Percentiles rank a stretch among this genome's conserved stretches.
These are phyloP conservation scores for Alnus rubra DNA, from an alignment of 306 rosid genomes.

Conservation along the genomic window DNA sequence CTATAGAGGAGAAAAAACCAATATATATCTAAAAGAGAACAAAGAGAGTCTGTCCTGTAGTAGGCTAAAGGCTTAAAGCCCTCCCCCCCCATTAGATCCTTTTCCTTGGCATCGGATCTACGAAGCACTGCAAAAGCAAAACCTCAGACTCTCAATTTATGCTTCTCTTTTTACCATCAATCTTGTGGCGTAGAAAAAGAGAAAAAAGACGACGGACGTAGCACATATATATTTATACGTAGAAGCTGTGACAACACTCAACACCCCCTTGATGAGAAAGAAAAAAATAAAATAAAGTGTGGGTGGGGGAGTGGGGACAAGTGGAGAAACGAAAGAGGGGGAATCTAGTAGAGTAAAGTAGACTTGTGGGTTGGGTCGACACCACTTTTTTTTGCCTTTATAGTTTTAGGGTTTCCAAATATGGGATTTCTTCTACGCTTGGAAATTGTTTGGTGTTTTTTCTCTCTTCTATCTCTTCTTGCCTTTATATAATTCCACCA, in stretches of 20 bases:
- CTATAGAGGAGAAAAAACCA: neutral
- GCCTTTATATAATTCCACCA: too few species aligned
- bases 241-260: too few species aligned
- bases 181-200: neutral
- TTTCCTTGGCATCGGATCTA: constrained; percentile 45
- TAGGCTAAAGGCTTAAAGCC: constrained; percentile 33
- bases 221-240: neutral
- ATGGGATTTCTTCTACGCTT: constrained; percentile 45
- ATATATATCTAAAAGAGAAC: constrained; percentile 28
- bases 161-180: constrained; percentile 22
- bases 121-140: constrained; percentile 48
- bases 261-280: neutral
- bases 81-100: constrained; percentile 33
- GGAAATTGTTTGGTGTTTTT: constrained; percentile 33
- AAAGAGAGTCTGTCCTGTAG: constrained; percentile 32
- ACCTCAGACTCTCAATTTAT: constrained; percentile 28
- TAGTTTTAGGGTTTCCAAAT: constrained; percentile 40
- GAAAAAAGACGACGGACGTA: neutral
- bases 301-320: neutral
- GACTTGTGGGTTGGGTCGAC: constrained; percentile 16
- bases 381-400: constrained; percentile 22
- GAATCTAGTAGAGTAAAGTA: constrained; percentile 30
- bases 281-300: neutral
- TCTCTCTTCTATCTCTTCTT: neutral
- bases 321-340: constrained; percentile 24